Evolutionary conservation across 1,284 basidiomycete genomes (phyloP).

Genomic region (Cryptococcus maquisensis): DNA sequence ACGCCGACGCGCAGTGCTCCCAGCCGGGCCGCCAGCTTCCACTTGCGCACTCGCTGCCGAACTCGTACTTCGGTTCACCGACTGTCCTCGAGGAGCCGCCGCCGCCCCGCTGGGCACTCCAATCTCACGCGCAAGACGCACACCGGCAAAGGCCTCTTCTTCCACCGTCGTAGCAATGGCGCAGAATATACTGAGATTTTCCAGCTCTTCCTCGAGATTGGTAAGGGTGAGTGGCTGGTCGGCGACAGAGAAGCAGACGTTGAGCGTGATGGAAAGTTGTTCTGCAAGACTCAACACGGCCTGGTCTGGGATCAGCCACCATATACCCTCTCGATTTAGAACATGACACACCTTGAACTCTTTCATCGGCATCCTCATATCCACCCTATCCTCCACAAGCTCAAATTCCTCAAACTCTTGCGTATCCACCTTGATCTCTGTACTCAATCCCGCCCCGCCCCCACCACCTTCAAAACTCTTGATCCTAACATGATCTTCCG

Average conservation of each 20-base stretch:
- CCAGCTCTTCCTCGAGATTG: conserved; percentile 26
- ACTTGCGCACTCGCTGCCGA: background rate
- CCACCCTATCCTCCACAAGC: conserved; percentile 27
- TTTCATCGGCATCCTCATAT: conserved; percentile 45
- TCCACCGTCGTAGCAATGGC: conserved; percentile 42
- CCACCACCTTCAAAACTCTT: conserved; percentile 41
- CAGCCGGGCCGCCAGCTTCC: background rate
- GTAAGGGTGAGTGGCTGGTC: conserved; percentile 44
- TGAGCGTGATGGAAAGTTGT: conserved; percentile 38
- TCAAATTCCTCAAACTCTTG: conserved; percentile 45
- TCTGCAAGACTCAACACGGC: conserved; percentile 44
- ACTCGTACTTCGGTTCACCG: background rate
- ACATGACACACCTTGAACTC: conserved; percentile 43
- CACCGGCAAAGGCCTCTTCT: conserved; percentile 36
- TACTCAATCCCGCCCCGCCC: conserved; percentile 26
- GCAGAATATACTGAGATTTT: conserved; percentile 37
- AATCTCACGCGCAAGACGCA: background rate
- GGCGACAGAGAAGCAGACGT: conserved; percentile 40
- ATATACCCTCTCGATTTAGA: background rate
- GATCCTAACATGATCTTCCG: conserved; percentile 33
- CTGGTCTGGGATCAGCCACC: conserved; percentile 14
- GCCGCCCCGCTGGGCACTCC: background rate
- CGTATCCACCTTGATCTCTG: conserved; percentile 42
- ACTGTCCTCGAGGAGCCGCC: background rate
- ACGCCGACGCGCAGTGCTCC: background rate